Evolutionary conservation across 768 basidiomycete species (phyloP).

Genomic region (Tricholoma bakamatsutake): DNA sequence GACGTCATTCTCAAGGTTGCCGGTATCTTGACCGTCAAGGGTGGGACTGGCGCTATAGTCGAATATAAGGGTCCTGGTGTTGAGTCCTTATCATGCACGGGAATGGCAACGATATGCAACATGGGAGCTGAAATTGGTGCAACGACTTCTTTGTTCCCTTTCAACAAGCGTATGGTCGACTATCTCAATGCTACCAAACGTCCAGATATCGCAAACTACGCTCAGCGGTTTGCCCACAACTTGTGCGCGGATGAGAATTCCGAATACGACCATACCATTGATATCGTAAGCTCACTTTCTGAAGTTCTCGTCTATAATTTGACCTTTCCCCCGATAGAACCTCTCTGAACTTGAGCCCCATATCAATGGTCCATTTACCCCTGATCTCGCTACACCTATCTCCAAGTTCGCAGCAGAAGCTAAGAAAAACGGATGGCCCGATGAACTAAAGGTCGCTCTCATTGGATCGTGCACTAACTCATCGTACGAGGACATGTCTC

Average conservation of each 20-base stretch:
- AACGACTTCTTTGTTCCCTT: conserved; percentile 98
- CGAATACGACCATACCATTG: conserved; percentile 91
- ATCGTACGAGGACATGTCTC: conserved; percentile 99
- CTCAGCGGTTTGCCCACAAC: conserved; percentile 86
- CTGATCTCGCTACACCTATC: conserved; percentile 96
- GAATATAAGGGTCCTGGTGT: conserved; percentile 96
- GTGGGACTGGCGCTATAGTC: conserved; percentile 97
- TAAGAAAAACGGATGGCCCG: conserved; percentile 95
- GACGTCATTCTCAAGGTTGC: conserved; percentile 99
- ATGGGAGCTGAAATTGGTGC: conserved; percentile 99
- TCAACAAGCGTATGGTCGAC: conserved; percentile 89
- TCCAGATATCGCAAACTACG: conserved; percentile 80
- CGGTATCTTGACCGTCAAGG: conserved; percentile 98
- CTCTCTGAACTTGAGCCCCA: conserved; percentile 97
- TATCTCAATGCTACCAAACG: conserved; percentile 97
- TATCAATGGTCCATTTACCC: conserved; percentile 99
- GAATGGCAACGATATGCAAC: conserved; percentile 99
- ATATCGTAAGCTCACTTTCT: conserved; percentile 57
- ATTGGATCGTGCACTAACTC: conserved; percentile 99
- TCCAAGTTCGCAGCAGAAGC: conserved; percentile 91
- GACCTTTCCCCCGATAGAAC: conserved; percentile 46
- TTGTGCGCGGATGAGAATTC: conserved; percentile 80
- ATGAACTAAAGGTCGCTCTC: conserved; percentile 93
- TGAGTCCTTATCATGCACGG: conserved; percentile 93
- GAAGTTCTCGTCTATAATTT: conserved; percentile 1